Base-by-base conservation (phyloP, 2,329 filamentous ascomycete genomes). In the Fusarium stilboides region DNA sequence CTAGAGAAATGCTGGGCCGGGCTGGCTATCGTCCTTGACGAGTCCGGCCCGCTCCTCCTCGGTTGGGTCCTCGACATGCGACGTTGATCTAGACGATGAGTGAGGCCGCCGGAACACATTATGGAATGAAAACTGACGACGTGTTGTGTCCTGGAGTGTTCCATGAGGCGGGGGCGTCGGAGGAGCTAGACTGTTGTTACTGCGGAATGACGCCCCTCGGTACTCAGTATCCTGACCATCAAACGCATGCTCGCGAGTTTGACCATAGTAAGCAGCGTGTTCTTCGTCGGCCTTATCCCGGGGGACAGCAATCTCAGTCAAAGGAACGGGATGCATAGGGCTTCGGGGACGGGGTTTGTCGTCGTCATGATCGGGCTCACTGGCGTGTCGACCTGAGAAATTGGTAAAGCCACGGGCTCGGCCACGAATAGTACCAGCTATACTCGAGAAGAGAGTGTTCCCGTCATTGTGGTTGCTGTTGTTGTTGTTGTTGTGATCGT, bases 41-140 rank as follows among this genome's bases (percentile, higher is more conserved):
- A 97, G 86, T 1, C 94, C 94, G 8, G 95, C 79, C 19, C 88
- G 85, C 80, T 97, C 94, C 80, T 97, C 94, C 77, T 97, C 94
- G 0, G 92, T 94, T 3, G 88, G 88, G 44, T 75, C 62, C 20
- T 69, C 58, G 28, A 71, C 51, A n/a, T 65, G 71, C 20, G 73
- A 70, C 10, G 55, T 53, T 34, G 68, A 69, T 55, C 68, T 71
- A 26, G 68, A 70, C 40, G 83, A 70, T 47, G 83, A 84, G 34
- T 74, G 67, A 20, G 75, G 75, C 36, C 77, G 77, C 55, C 77
- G 73, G 79, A 98, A 96, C 53, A 97, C 89, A 70, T 92, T 94
- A 69, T 94, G 91, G 84, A 98, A 98, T 19, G 93, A 97, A 81
- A 98, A 99, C 76, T 97, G 93, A 63, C 95, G 87, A 69, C 84